These are phyloP conservation scores for Mycena rosella DNA, from an alignment of 768 basidiomycete species.

Conservation along the genomic window DNA sequence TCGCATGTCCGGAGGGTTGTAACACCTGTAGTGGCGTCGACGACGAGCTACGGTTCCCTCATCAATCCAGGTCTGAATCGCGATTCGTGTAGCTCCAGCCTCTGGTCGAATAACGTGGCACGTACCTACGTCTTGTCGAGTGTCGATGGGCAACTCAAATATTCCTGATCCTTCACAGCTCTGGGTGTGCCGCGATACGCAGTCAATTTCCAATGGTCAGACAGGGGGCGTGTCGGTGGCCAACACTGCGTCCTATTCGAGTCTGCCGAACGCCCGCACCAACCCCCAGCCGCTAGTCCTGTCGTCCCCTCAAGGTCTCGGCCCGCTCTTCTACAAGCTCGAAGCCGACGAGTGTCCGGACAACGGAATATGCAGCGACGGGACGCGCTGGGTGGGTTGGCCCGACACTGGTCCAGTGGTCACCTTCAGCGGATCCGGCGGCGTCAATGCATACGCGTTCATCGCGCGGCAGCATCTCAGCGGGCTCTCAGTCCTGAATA, in stretches of 20 bases:
- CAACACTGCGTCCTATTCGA: constrained; percentile 26
- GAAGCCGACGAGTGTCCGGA: constrained; percentile 31
- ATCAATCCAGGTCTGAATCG: constrained; percentile 5
- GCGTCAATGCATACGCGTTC: constrained; percentile 27
- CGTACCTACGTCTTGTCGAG: not conserved
- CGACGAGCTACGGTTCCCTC: constrained; percentile 30
- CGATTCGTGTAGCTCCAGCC: constrained; percentile 29
- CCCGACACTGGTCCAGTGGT: constrained; percentile 30
- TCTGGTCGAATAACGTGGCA: constrained; percentile 24
- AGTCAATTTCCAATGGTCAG: constrained; percentile 8
- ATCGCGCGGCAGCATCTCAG: constrained; percentile 24
- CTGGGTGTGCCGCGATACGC: constrained; percentile 35
- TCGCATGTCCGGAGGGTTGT: constrained; percentile 1
- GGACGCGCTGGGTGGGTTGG: constrained; percentile 34
- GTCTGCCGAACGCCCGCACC: constrained; percentile 2
- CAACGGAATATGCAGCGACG: constrained; percentile 23
- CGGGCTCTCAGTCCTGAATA: constrained; percentile 12
- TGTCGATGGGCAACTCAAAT: no score
- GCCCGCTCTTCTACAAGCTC: constrained; percentile 23
- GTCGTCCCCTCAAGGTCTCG: constrained; percentile 19
- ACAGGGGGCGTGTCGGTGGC: not conserved
- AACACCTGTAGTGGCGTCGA: constrained; percentile 30
- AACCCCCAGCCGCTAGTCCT: constrained; percentile 17
- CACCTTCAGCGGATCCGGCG: constrained; percentile 4
- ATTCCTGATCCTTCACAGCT: constrained; percentile 5